phyloP scores from a whole-genome alignment of 2,329 filamentous ascomycete genomes.

The Beauveria sp. region DNA sequence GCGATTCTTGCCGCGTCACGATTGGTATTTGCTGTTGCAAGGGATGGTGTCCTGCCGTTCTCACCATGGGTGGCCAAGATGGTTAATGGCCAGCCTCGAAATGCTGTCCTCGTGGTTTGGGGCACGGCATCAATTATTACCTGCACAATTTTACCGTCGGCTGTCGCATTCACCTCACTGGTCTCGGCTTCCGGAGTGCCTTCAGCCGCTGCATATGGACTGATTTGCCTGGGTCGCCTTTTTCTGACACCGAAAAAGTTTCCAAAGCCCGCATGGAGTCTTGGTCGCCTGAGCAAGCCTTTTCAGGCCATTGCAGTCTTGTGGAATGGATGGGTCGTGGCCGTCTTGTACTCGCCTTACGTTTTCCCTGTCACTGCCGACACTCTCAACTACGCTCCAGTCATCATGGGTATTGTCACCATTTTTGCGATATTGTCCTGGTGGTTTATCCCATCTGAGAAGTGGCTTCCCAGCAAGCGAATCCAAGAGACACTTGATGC shows the following conservation, averaged over 20 bases:
- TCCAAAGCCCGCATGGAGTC: slow-evolving; percentile 38
- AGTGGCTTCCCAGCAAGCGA: slow-evolving; percentile 36
- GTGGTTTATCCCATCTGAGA: slow-evolving; percentile 38
- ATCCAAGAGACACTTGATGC: slow-evolving; percentile 30
- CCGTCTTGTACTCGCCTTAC: slow-evolving; percentile 39
- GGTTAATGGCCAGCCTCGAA: slow-evolving; percentile 47
- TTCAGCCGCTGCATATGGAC: slow-evolving; percentile 42
- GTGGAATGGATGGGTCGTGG: slow-evolving; percentile 44
- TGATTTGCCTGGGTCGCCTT: slow-evolving; percentile 41
- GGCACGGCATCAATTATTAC: slow-evolving; percentile 44
- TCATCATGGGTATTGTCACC: slow-evolving; percentile 42
- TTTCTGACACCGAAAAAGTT: slow-evolving; percentile 40
- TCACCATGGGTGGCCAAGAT: slow-evolving; percentile 51
- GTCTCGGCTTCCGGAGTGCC: slow-evolving; percentile 46
- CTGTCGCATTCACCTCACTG: slow-evolving; percentile 45
- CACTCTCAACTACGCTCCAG: slow-evolving; percentile 41
- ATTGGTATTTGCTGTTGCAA: slow-evolving; percentile 55
- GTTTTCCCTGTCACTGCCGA: slow-evolving; percentile 34
- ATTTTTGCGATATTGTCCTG: slow-evolving; percentile 40
- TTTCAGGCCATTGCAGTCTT: slow-evolving; percentile 39
- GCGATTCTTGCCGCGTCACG: slow-evolving; percentile 51
- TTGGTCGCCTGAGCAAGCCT: slow-evolving; percentile 35
- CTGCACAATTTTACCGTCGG: slow-evolving; percentile 51
- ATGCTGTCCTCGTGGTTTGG: slow-evolving; percentile 53
- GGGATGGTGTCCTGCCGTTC: slow-evolving; percentile 53